Evolutionary conservation across 2,329 filamentous ascomycete genomes (phyloP).

Genomic region (Venturia pyrina): DNA sequence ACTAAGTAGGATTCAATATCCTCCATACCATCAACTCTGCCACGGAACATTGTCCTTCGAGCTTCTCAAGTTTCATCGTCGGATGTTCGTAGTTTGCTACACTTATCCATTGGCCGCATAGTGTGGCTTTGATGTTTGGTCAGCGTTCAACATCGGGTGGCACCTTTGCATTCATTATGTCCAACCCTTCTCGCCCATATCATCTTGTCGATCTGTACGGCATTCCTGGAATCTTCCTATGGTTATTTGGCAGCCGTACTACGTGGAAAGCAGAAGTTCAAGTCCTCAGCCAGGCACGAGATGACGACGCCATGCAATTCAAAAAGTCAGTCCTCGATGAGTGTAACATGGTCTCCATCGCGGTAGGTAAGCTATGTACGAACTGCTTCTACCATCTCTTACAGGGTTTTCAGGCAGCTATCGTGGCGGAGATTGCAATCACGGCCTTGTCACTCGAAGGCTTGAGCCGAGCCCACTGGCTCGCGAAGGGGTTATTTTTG

Average conservation of each 20-base stretch:
- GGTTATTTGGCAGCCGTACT: not conserved
- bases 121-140: too few relatives aligned
- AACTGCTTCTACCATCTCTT: not conserved
- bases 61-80: not conserved
- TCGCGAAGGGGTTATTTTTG: not conserved
- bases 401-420: not conserved
- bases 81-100: not conserved
- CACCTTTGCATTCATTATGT: too few relatives aligned
- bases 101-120: not conserved
- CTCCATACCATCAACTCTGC: not conserved
- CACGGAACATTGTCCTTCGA: not conserved
- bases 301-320: not conserved
- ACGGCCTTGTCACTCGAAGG: not conserved
- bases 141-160: too few relatives aligned
- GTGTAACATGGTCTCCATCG: not conserved
- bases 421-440: constrained; percentile 4
- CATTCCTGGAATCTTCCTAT: not conserved
- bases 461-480: not conserved
- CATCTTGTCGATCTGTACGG: not conserved
- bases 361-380: not conserved
- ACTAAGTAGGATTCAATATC: not conserved
- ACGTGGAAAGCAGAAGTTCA: not conserved
- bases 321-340: not conserved
- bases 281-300: not conserved
- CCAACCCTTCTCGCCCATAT: too few relatives aligned